These are phyloP conservation scores for Plectosphaerella cucumerina DNA, from an alignment of 2,329 filamentous ascomycete genomes.

Conservation along the genomic window DNA sequence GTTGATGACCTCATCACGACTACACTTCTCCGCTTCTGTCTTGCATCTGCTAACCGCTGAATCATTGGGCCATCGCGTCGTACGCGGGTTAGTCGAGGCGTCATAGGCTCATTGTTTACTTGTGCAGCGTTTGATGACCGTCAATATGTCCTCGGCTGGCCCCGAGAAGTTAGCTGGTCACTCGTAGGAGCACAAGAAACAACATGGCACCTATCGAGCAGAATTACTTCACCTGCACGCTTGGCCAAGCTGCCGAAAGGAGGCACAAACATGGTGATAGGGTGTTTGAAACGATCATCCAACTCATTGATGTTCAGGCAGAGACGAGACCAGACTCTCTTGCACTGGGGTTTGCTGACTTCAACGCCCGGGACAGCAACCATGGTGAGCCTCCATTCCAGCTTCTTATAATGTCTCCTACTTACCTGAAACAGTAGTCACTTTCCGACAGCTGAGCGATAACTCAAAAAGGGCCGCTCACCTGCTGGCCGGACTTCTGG, in stretches of 20 bases:
- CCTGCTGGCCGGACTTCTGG: conserved; percentile 7
- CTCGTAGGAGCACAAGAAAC: too few relatives aligned
- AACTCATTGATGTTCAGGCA: conserved; percentile 47
- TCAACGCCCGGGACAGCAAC: background rate
- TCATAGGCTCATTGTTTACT: too few relatives aligned
- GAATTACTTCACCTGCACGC: conserved; percentile 59
- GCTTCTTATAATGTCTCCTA: background rate
- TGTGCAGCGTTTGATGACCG: too few relatives aligned
- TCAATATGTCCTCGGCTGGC: too few relatives aligned
- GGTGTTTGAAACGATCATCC: conserved; percentile 39
- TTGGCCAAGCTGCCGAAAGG: conserved; percentile 46
- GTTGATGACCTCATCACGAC: too few relatives aligned
- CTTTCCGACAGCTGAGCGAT: conserved; percentile 21
- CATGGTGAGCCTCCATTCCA: background rate
- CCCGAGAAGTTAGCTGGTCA: too few relatives aligned
- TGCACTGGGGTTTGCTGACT: conserved; percentile 45
- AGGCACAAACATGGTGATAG: conserved; percentile 21
- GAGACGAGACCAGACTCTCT: conserved; percentile 27
- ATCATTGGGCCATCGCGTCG: too few relatives aligned
- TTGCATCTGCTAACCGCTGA: too few relatives aligned
- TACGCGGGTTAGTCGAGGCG: too few relatives aligned
- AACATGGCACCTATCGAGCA: background rate
- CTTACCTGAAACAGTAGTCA: conserved; percentile 10
- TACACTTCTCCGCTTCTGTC: too few relatives aligned
- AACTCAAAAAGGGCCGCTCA: conserved; percentile 30